Conservation (phyloP, 225 moss, liverwort and hornwort genomes). For the Sphagnum tenellum region DNA sequence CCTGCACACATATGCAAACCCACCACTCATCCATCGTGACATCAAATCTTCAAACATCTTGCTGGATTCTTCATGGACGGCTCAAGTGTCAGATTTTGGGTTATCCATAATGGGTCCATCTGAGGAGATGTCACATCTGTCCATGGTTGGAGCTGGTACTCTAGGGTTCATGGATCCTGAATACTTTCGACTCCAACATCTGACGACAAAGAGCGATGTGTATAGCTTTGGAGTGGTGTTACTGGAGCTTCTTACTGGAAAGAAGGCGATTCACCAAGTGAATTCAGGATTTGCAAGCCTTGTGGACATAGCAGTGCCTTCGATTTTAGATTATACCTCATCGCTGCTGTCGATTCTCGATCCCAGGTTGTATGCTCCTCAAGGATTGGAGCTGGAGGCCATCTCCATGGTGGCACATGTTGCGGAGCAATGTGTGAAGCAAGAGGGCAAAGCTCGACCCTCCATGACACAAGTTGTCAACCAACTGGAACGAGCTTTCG, state of each 20-base stretch:
- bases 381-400: conserved; percentile 5
- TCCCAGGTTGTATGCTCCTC: conserved; percentile 1
- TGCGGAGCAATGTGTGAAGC: conserved; percentile 7
- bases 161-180: conserved; percentile 12
- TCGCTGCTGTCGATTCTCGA: conserved; percentile 6
- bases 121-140: background rate
- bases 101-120: conserved; percentile 1
- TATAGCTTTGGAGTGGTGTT: conserved; percentile 13
- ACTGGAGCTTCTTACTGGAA: conserved; percentile 13
- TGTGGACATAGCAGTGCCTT: conserved; percentile 13
- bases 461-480: conserved; percentile 13
- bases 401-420: conserved; percentile 12
- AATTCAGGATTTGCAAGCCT: conserved; percentile 1
- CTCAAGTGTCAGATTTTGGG: conserved; percentile 6
- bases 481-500: conserved; percentile 13
- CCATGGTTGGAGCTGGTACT: background rate
- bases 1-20: conserved; percentile 5
- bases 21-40: conserved; percentile 4
- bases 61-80: background rate
- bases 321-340: conserved; percentile 2
- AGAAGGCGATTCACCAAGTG: conserved; percentile 9
- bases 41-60: conserved; percentile 7
- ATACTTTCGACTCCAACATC: conserved; percentile 5
- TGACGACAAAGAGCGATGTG: conserved; percentile 15
- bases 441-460: conserved; percentile 9